A percentile compares a stretch with the other conserved stretches of the same genome.
Evolutionary conservation across 2,329 filamentous ascomycete genomes (phyloP).

Genomic region (Metarhizium sp.): DNA sequence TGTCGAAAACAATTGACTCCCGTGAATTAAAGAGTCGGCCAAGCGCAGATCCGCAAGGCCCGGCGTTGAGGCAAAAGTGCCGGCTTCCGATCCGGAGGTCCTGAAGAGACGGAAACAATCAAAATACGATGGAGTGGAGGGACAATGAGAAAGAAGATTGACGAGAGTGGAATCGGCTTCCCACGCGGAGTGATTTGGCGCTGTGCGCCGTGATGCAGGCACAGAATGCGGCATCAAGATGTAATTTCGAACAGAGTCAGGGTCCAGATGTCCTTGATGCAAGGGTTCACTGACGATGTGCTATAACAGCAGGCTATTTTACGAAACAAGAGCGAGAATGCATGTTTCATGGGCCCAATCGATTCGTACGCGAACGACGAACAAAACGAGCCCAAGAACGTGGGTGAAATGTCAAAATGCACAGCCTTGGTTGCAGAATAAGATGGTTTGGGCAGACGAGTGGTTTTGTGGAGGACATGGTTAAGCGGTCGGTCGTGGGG

Average conservation of each 20-base stretch:
- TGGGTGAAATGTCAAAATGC: constrained; percentile 23
- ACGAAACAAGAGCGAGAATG: not conserved
- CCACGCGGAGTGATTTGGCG: not conserved
- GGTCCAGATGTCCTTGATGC: not conserved
- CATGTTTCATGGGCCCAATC: constrained; percentile 4
- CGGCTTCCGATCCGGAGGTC: no score
- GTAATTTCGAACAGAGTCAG: not conserved
- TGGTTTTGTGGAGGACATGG: constrained; percentile 7
- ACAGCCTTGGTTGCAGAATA: not conserved
- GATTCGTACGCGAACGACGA: constrained; percentile 35
- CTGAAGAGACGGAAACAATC: no score
- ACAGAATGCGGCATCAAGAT: not conserved
- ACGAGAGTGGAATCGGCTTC: no score
- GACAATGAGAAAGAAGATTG: no score
- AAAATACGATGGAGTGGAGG: no score
- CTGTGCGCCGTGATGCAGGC: not conserved
- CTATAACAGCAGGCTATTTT: not conserved
- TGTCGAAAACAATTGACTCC: not conserved
- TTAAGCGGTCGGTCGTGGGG: not conserved
- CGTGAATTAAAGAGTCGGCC: no score
- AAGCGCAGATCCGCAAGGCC: not conserved
- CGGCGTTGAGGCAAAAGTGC: no score
- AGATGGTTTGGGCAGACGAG: constrained; percentile 3
- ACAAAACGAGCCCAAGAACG: constrained; percentile 59
- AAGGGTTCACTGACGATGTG: not conserved